A percentile compares a stretch with the other conserved stretches of the same genome.
phyloP scores from a whole-genome alignment of 2,329 filamentous ascomycete species.

The Hymenotorrendiella dingleyae region DNA sequence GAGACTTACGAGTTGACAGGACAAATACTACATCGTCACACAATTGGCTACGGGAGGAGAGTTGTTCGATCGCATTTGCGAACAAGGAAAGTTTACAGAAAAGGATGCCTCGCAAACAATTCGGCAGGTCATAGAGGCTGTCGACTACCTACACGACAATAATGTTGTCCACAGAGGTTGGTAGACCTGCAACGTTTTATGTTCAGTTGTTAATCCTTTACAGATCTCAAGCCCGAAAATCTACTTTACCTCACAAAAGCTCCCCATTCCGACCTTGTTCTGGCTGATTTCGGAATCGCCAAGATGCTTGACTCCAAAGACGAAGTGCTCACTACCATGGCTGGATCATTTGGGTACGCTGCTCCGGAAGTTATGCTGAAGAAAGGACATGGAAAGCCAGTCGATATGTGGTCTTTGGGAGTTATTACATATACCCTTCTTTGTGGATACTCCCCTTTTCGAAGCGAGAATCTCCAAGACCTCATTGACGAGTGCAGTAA shows the following conservation, averaged over 20 bases:
- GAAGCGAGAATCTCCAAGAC: slow-evolving; percentile 87
- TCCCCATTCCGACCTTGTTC: slow-evolving; percentile 74
- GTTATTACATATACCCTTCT: slow-evolving; percentile 98
- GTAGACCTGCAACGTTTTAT: neutral
- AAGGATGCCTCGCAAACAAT: slow-evolving; percentile 92
- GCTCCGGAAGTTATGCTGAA: slow-evolving; percentile 98
- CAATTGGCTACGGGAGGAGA: slow-evolving; percentile 94
- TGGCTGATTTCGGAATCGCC: slow-evolving; percentile 97
- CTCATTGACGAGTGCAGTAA: slow-evolving; percentile 90
- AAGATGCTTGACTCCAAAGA: slow-evolving; percentile 92
- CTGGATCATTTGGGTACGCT: slow-evolving; percentile 95
- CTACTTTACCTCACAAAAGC: slow-evolving; percentile 83
- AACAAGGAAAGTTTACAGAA: slow-evolving; percentile 96
- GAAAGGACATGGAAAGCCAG: slow-evolving; percentile 93
- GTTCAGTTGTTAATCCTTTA: slow-evolving; percentile 14
- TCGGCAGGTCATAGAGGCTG: slow-evolving; percentile 84
- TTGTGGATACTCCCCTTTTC: slow-evolving; percentile 96
- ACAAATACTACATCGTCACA: slow-evolving; percentile 99
- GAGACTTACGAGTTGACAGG: slow-evolving; percentile 44
- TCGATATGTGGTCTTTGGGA: slow-evolving; percentile 98
- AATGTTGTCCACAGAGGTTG: slow-evolving; percentile 92
- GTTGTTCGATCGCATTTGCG: slow-evolving; percentile 95
- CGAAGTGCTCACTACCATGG: slow-evolving; percentile 95
- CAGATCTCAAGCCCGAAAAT: slow-evolving; percentile 97
- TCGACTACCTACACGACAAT: slow-evolving; percentile 89